A percentile compares a stretch with the other conserved stretches of the same genome.
These are phyloP conservation scores for Claviceps digitariae DNA, from an alignment of 2,329 filamentous ascomycete species.

Conservation along the genomic window DNA sequence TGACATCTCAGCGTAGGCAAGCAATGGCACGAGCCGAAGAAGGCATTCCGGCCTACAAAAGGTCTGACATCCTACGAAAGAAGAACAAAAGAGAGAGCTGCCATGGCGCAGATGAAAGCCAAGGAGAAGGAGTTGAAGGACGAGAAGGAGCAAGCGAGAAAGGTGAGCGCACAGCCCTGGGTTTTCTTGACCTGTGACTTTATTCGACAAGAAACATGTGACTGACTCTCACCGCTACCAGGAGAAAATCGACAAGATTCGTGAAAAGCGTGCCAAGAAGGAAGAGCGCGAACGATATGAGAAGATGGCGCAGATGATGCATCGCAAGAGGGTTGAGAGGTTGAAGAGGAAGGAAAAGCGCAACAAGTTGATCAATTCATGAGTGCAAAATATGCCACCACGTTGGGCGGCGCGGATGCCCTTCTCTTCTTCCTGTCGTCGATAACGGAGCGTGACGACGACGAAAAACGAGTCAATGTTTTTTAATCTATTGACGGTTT, in stretches of 20 bases:
- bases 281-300: constrained; percentile 87
- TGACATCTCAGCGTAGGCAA: constrained; percentile 50
- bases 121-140: constrained; percentile 93
- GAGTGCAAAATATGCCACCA: background rate
- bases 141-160: constrained; percentile 79
- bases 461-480: background rate
- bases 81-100: constrained; percentile 55
- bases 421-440: background rate
- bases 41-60: constrained; percentile 69
- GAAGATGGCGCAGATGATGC: constrained; percentile 96
- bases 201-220: background rate
- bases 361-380: constrained; percentile 64
- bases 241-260: constrained; percentile 66
- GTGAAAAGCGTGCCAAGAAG: constrained; percentile 75
- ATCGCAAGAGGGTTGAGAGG: constrained; percentile 84
- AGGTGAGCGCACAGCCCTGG: constrained; percentile 38
- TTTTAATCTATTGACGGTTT: background rate
- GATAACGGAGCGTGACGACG: background rate
- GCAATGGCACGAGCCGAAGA: constrained; percentile 79
- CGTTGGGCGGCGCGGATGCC: background rate
- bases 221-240: constrained; percentile 22
- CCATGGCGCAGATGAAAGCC: constrained; percentile 67
- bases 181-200: background rate
- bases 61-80: constrained; percentile 70
- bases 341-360: constrained; percentile 93